Evolutionary conservation across 2,329 filamentous ascomycete species (phyloP), one percentile per base, ranked within the genome.

Genomic region (Stemphylium beticola): DNA sequence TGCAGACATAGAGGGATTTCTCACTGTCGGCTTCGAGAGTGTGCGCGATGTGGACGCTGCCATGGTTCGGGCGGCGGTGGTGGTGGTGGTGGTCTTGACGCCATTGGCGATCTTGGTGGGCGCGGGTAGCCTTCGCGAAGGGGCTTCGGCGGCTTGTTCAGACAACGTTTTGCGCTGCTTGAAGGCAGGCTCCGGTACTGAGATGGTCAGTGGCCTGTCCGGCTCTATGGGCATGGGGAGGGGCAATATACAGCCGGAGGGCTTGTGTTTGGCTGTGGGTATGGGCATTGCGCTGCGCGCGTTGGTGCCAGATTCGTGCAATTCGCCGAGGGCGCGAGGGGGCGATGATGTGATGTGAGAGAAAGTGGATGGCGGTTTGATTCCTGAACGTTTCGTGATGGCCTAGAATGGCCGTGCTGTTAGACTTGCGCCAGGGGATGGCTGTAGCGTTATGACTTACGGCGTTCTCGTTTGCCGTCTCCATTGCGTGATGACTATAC

Each of bases 281-380:
- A 80, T 79, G 11, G 78, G 79, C 71, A 83, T 77, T 57, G 73
- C 75, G 32, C 69, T 72, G 47, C 83, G 81, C 62, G 79, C 74
- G 68, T 88, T 88, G 61, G 79, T 80, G 36, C 77, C 78, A 11
- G 82, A 77, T 4, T 79, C 75, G 26, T 77, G 81, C 71, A 85
- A 76, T 64, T 86, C 83, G 54, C 69, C 71, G 36, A 86, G 76
- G 40, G 73, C 68, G 17, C 66, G 64, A 26, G 65, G 54, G 10
- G 68, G 66, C 34, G 69, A 66, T 1, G 66, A 53, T 38, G 41
- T 55, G 24, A 70, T 49, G 36, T 65, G 51, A 22, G 60, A 58
- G 24, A 71, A 59, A 39, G 65, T 69, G 2, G 68, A 61, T 11
- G 71, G 68, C 9, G 62, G 67, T 49, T 66, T 69, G 12, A 75